Base-by-base conservation (phyloP, 2,329 filamentous ascomycete species). In the Phialophora chinensis region DNA sequence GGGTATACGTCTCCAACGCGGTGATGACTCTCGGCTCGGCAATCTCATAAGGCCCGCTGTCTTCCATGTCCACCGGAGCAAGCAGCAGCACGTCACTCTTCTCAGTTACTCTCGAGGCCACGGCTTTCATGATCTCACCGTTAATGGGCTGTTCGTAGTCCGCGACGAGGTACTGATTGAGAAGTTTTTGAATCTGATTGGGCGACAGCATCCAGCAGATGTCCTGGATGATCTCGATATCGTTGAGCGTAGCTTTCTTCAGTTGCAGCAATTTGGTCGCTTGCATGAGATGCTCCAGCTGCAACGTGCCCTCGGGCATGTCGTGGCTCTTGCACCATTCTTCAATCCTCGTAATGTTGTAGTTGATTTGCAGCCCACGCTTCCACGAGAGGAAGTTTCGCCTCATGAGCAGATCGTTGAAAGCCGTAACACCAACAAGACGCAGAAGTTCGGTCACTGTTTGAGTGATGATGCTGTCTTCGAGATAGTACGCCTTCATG, bases 311-410 rank as follows among this genome's bases (percentile, higher is more conserved):
- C 80, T 99, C 94, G 0, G 95, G 95, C 94, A 99, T 98, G 74
- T 98, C 95, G 78, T 99, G 96, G 76, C 93, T 97, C 88, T 99
- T 99, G 83, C 95, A 99, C 95, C 95, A 99, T 81, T 99, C 95
- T 79, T 99, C 95, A 70, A 99, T 99, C 65, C 95, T 88, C 27
- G 95, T 99, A 79, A 99, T 99, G 82, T 99, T 99, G 85, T 99
- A 99, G 83, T 99, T 99, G 83, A 99, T 99, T 80, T 99, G 95
- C 62, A 99, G 87, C 74, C 95, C 95, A 79, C 95, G 92, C 85
- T 99, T 99, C 95, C 95, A 99, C 0, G 93, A 97, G 65, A 99
- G 87, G 87, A 99, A 99, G 80, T 98, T 98, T 74, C 95, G 88
- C 74, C 95, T 89, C 93, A 99, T 97, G 72, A 99, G 86, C 69